phyloP scores from a whole-genome alignment of 2,329 filamentous ascomycete genomes.

The Aspergillus ruber region DNA sequence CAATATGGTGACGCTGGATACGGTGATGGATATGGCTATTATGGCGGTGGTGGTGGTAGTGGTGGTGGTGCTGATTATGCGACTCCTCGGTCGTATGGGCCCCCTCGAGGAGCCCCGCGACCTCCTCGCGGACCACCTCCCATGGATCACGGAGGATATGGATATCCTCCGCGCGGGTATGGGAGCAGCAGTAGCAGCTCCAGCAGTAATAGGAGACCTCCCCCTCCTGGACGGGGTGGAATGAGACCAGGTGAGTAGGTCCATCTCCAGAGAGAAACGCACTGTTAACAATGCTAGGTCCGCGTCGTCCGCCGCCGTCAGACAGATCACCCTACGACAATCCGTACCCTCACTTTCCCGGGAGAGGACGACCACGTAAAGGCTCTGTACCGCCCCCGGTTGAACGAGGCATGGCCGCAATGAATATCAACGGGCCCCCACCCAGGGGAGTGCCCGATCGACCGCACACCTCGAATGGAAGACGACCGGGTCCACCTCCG shows the following conservation, averaged over 20 bases:
- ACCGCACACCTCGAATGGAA: conserved; percentile 35
- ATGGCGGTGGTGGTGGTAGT: conserved; percentile 18
- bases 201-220: conserved; percentile 21
- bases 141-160: conserved; percentile 16
- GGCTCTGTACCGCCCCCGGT: conserved; percentile 24
- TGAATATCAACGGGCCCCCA: conserved; percentile 31
- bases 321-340: conserved; percentile 40
- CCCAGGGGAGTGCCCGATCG: conserved; percentile 19
- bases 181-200: conserved; percentile 4
- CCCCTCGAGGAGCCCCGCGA: conserved; percentile 23
- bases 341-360: conserved; percentile 42
- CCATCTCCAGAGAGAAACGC: not conserved
- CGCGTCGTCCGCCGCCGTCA: conserved; percentile 27
- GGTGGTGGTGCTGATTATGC: conserved; percentile 21
- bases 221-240: conserved; percentile 19
- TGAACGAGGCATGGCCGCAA: conserved; percentile 34
- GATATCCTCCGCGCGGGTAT: conserved; percentile 17
- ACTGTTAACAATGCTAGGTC: conserved; percentile 16
- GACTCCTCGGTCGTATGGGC: conserved; percentile 19
- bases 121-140: conserved; percentile 23
- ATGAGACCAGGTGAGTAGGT: conserved; percentile 28
- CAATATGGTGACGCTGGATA: conserved; percentile 18
- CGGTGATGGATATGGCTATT: conserved; percentile 22
- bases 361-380: conserved; percentile 12
- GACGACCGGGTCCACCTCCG: conserved; percentile 24